Conservation (phyloP, 176 grass and related monocot genomes). For the Paspalum notatum region DNA sequence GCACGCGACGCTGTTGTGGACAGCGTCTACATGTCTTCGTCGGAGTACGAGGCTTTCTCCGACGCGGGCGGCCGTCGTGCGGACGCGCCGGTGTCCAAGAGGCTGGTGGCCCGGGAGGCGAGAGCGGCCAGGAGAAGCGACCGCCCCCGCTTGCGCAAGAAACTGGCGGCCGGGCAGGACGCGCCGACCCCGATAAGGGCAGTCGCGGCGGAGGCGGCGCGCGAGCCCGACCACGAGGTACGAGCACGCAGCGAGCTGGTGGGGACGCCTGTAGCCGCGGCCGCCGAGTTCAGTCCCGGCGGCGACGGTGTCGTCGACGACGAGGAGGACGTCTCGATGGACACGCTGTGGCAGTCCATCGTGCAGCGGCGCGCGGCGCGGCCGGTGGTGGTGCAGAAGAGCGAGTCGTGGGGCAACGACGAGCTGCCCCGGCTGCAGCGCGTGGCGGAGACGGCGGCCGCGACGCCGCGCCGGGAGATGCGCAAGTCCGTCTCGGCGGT, state of each 20-base stretch:
- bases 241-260: too few species aligned
- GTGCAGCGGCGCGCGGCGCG: conserved; percentile 21
- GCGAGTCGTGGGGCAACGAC: conserved; percentile 66
- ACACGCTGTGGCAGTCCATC: conserved; percentile 59
- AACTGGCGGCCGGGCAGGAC: not conserved
- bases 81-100: not conserved
- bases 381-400: conserved; percentile 61
- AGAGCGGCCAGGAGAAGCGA: conserved; percentile 6
- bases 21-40: not conserved
- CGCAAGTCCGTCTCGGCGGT: conserved; percentile 50
- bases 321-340: conserved; percentile 37
- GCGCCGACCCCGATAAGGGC: not conserved
- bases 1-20: not conserved
- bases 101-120: conserved; percentile 3
- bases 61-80: not conserved
- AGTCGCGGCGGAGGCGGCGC: not conserved
- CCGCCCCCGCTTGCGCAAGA: conserved; percentile 28
- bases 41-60: not conserved
- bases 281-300: not conserved
- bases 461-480: conserved; percentile 9
- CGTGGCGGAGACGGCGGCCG: conserved; percentile 25
- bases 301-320: not conserved
- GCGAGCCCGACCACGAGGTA: not conserved
- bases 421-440: conserved; percentile 41
- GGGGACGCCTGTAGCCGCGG: not conserved